Evolutionary conservation across 208 protist genomes (phyloP), one percentile per base, ranked within the genome.

Genomic region (Trypanosoma cruzi): DNA sequence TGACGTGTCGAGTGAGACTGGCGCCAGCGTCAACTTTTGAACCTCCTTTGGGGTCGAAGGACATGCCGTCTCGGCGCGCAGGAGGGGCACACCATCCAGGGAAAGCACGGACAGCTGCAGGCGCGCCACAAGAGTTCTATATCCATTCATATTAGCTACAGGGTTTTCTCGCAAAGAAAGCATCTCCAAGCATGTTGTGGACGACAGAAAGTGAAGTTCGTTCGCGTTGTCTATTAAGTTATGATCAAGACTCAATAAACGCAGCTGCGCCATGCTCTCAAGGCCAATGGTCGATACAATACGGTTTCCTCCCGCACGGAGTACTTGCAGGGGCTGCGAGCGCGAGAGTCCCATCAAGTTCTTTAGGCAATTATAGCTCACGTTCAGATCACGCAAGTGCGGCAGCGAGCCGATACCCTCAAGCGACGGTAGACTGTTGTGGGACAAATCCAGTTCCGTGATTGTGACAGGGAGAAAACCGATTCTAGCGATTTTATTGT

Each of bases 161-260:
- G 90, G 85, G 67, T 93, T 93, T 40, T 77, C 75, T 29, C 66
- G 66, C 36, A 92, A 37, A 11, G 64, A 79, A 31, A 96, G 70
- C 58, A 88, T 73, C 77, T 92, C 79, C 54, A 96, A 67, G 24
- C 70, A 62, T n/a, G 74, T 59, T 18, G 75, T 76, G 20, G 69
- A 76, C 2, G 70, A 65, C 13, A 92, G 49, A 71, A 88, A 91
- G 28, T 80, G 16, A 5, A 96, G 75, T 61, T 89, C 90, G 28
- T 93, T 84, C 0, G 82, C 20, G 62, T 73, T 81, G n/a, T 85
- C 79, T 55, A 96, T 85, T 64, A 89, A 82, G 69, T 96, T 96
- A 64, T 90, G 83, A 50, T 74, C 76, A 13, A 93, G 53, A 3
- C 82, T 82, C 32, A 88, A 42, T 1, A 92, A 24, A 13, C 74